A percentile compares a stretch with the other conserved stretches of the same genome.
Conservation (phyloP, 495 filamentous ascomycete genomes). For the Mytilinidion resinicola region DNA sequence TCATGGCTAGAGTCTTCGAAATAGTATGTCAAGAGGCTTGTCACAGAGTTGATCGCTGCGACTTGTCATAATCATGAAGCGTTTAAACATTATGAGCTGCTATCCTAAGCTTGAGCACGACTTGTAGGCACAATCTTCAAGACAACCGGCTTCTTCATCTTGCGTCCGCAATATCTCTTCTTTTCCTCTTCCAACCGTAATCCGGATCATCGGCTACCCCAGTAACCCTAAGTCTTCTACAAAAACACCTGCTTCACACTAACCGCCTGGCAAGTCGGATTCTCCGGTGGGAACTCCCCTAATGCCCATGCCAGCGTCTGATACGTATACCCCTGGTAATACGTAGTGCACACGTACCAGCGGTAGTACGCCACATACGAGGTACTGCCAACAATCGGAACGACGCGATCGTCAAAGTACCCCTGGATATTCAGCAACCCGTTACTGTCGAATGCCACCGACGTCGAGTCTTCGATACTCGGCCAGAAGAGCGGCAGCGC, state of each 20-base stretch:
- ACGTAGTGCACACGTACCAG: constrained; percentile 50
- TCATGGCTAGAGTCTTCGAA: constrained; percentile 36
- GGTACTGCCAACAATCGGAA: constrained; percentile 22
- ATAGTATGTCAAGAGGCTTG: too few relatives aligned
- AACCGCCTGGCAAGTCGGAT: constrained; percentile 50
- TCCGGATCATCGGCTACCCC: too few relatives aligned
- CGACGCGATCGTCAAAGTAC: constrained; percentile 46
- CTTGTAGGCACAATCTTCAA: too few relatives aligned
- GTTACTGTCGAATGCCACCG: constrained; percentile 43
- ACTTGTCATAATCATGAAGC: too few relatives aligned
- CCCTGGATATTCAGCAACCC: constrained; percentile 40
- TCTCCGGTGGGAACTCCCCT: constrained; percentile 43
- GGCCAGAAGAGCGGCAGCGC: constrained; percentile 44
- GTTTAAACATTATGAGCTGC: too few relatives aligned
- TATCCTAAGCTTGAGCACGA: too few relatives aligned
- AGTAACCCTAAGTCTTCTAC: neutral
- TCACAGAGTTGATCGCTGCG: too few relatives aligned
- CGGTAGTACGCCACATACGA: constrained; percentile 30
- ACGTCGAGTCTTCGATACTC: constrained; percentile 14
- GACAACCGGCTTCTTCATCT: too few relatives aligned
- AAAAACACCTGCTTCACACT: constrained; percentile 34
- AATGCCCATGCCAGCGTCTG: constrained; percentile 45
- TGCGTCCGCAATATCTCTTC: too few relatives aligned
- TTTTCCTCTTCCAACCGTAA: too few relatives aligned
- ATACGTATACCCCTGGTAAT: constrained; percentile 48